Evolutionary conservation across 345 rosid species (phyloP), one percentile per base, ranked within the genome.

Genomic region (Litchi chinensis): DNA sequence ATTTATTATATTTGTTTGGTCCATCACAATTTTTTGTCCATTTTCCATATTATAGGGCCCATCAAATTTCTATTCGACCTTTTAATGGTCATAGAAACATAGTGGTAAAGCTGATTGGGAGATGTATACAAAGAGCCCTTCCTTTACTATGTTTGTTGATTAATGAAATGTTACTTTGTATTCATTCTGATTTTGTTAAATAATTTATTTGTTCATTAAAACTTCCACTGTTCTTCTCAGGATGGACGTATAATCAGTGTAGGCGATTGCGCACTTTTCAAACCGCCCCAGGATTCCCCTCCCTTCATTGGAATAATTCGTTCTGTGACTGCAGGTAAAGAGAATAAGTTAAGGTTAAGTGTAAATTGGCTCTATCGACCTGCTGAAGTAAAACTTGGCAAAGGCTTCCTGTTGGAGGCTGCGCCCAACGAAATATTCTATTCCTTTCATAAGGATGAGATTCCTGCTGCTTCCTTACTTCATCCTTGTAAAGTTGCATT

Each of bases 401-500:
- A 89, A 90, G 90, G 91, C 87, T 72, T 89, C 88, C 90, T 77
- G 18, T 73, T 93, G 82, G 99, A 93, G 52, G 93, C 96, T 79
- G 89, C 83, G 88, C 97, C 98, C 8, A 95, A 95, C 93, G 93
- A 95, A 83, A 62, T 95, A 75, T 95, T 95, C 62, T 95, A 90
- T 77, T 95, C 98, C 81, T 92, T 95, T 87, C 98, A 95, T 66
- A 79, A 91, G 96, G 99, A 92, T 92, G 91, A 87, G 82, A 95
- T 87, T 84, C 89, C 92, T 69, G 93, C 95, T 86, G 95, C 88
- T 73, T 93, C 95, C 0, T 75, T 95, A 83, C 86, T 95, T 19
- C 98, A 95, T 85, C 97, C 91, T 18, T 95, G 99, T 89, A 95
- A 95, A 89, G 95, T 95, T 82, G 80, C 96, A 82, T 95, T 95